A percentile compares a stretch with the other conserved stretches of the same genome.
Evolutionary conservation across 805 yeast species (phyloP).

Genomic region (Candida tammaniensis): DNA sequence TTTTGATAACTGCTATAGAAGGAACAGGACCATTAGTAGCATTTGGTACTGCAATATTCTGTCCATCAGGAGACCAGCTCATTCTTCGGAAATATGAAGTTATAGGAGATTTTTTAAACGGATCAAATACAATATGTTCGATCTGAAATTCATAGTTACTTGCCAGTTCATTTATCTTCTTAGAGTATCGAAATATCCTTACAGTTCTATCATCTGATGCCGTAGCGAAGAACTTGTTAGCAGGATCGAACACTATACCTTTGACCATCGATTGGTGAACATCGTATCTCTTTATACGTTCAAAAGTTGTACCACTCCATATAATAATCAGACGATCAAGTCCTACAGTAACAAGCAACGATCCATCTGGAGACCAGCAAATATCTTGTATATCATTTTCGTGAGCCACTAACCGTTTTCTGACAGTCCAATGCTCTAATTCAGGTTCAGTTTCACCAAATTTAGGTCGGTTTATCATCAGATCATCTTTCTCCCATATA

Average conservation of each 20-base stretch:
- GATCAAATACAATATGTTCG: slow-evolving; percentile 79
- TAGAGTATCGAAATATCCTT: slow-evolving; percentile 81
- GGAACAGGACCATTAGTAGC: slow-evolving; percentile 83
- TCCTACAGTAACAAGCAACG: slow-evolving; percentile 89
- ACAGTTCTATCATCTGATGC: slow-evolving; percentile 94
- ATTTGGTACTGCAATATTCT: slow-evolving; percentile 80
- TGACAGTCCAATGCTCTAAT: slow-evolving; percentile 89
- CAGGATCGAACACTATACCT: slow-evolving; percentile 97
- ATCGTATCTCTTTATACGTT: slow-evolving; percentile 82
- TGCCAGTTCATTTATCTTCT: slow-evolving; percentile 44
- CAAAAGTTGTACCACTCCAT: slow-evolving; percentile 93
- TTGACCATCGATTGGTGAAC: slow-evolving; percentile 94
- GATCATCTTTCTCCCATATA: slow-evolving; percentile 91
- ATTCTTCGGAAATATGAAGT: slow-evolving; percentile 85
- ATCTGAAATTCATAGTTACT: slow-evolving; percentile 77
- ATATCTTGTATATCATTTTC: slow-evolving; percentile 97
- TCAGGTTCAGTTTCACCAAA: slow-evolving; percentile 71
- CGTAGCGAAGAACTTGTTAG: slow-evolving; percentile 95
- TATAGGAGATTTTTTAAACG: slow-evolving; percentile 85
- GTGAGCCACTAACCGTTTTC: slow-evolving; percentile 91
- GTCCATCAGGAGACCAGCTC: slow-evolving; percentile 93
- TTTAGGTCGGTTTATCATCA: slow-evolving; percentile 45
- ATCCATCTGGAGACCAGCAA: slow-evolving; percentile 96
- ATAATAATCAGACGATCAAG: slow-evolving; percentile 88
- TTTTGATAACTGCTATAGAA: slow-evolving; percentile 65